Evolutionary conservation across 148 eudicot species (phyloP), one percentile per base, ranked within the genome.

Genomic region (Pharnaceum exiguum): DNA sequence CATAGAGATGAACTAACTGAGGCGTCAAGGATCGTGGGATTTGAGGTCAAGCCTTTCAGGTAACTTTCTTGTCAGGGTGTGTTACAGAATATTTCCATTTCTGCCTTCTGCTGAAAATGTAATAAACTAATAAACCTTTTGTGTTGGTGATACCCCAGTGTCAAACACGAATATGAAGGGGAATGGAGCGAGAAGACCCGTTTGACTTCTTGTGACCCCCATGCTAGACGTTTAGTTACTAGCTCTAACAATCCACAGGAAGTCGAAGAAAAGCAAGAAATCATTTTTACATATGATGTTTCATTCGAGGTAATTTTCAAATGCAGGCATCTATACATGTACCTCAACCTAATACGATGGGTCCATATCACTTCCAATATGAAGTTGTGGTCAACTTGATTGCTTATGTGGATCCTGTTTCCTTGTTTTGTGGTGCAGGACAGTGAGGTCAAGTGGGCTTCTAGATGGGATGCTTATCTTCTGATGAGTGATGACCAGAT

Each of bases 391-490:
- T 30, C 22, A 7, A 32, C 54, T 29, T 47, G 50, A 30, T 48
- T 11, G 25, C 65, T 59, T 40, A 70, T 53, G 21, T 51, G 35
- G 36, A 7, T 21, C 39, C 5, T 46, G 31, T 40, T 43, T 39
- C 27, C 35, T 48, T 23, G 38, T 60, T 8, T 5, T 40, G 22
- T 59, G 70, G 17, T 56, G 33, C 72, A 76, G 80, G 70, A 67
- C 63, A 76, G 80, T 71, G 80, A 76, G 46, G 73, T 76, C 53
- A 76, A 76, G 73, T 76, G 80, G 80, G 80, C 80, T n/a, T 76
- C 76, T 4, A 67, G 80, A 51, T 76, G 78, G 78, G 78, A 74
- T 47, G 73, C 78, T 16, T 75, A 75, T 61, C 79, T 75, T 27
- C 59, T 75, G 3, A 75, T 75, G 79, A 66, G 75, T 17, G 79